A percentile compares a stretch with the other conserved stretches of the same genome.
Evolutionary conservation across 768 basidiomycete genomes (phyloP).

Genomic region (Rossbeevera mucosa): DNA sequence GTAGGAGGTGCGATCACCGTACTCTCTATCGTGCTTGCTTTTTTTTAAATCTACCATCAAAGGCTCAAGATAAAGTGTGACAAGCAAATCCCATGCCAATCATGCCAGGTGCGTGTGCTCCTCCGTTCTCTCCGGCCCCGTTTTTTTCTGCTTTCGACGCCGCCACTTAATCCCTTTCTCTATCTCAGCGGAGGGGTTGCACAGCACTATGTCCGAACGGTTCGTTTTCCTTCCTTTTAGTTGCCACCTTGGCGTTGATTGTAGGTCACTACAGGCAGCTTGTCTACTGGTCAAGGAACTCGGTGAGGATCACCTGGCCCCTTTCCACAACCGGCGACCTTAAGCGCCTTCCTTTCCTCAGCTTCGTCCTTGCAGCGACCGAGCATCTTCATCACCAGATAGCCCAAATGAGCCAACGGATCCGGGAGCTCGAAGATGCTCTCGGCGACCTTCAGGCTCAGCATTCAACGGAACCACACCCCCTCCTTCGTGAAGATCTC

Average conservation of each 20-base stretch:
- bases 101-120: constrained; percentile 51
- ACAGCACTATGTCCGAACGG: constrained; percentile 70
- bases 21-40: constrained; percentile 23
- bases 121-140: background rate
- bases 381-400: constrained; percentile 61
- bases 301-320: constrained; percentile 35
- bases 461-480: constrained; percentile 52
- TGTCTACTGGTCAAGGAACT: constrained; percentile 78
- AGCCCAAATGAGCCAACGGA: constrained; percentile 46
- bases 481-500: constrained; percentile 53
- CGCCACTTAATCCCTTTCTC: background rate
- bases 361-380: constrained; percentile 60
- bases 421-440: constrained; percentile 60
- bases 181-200: constrained; percentile 56
- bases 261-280: constrained; percentile 43
- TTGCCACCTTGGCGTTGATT: background rate
- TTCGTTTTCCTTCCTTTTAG: constrained; percentile 30
- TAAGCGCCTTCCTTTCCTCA: constrained; percentile 17
- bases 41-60: constrained; percentile 18
- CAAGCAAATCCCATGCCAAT: constrained; percentile 77
- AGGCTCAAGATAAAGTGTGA: constrained; percentile 80
- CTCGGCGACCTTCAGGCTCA: constrained; percentile 46
- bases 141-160: background rate
- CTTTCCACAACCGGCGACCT: constrained; percentile 1
- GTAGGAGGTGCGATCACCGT: constrained; percentile 68